phyloP scores from a whole-genome alignment of 805 yeast genomes.

The Saccharomyces jurei region DNA sequence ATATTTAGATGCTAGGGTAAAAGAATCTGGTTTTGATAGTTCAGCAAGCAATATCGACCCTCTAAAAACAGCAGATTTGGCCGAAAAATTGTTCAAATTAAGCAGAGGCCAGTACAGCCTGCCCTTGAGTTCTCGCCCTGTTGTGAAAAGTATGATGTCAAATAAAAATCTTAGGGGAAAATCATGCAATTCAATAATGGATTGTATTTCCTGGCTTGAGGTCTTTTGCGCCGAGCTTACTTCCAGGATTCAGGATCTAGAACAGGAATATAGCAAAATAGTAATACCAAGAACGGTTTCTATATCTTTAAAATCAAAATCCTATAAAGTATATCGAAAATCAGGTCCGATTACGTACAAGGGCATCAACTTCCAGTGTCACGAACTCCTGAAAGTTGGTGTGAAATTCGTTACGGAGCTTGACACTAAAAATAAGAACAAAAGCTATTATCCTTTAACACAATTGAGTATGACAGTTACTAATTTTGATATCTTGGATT shows the following conservation, averaged over 20 bases:
- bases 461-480: slow-evolving; percentile 46
- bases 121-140: slow-evolving; percentile 51
- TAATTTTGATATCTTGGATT: slow-evolving; percentile 42
- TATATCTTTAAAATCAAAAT: slow-evolving; percentile 30
- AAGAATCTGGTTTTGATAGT: slow-evolving; percentile 1
- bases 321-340: slow-evolving; percentile 15
- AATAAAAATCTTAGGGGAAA: slow-evolving; percentile 66
- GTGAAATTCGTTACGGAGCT: slow-evolving; percentile 38
- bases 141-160: slow-evolving; percentile 81
- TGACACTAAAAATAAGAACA: slow-evolving; percentile 19
- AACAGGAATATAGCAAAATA: slow-evolving; percentile 41
- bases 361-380: slow-evolving; percentile 10
- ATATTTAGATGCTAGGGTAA: slow-evolving; percentile 12
- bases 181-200: slow-evolving; percentile 44
- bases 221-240: slow-evolving; percentile 76
- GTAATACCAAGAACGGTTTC: slow-evolving; percentile 43
- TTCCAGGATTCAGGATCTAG: slow-evolving; percentile 63
- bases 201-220: slow-evolving; percentile 67
- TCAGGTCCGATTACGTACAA: slow-evolving; percentile 12
- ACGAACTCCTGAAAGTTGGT: slow-evolving; percentile 29
- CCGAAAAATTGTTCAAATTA: slow-evolving; percentile 48
- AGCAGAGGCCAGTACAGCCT: slow-evolving; percentile 54
- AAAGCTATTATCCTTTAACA: slow-evolving; percentile 39
- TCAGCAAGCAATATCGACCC: slow-evolving; percentile 20
- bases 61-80: slow-evolving; percentile 40